Evolutionary conservation across 2,329 filamentous ascomycete species (phyloP), one percentile per base, ranked within the genome.

Genomic region (Phialocephala sp.): DNA sequence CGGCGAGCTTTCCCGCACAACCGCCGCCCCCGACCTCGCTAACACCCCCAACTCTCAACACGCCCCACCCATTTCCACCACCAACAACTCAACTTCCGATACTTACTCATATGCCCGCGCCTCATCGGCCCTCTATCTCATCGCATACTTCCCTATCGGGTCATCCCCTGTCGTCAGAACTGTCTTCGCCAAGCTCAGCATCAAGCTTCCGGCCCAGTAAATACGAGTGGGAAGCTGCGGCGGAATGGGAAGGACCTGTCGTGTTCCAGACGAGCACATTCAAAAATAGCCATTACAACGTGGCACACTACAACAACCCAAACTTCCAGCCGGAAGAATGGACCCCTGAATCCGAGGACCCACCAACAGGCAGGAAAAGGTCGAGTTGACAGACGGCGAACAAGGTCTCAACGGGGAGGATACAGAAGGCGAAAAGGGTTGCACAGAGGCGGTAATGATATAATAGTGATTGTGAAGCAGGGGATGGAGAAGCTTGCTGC

Each of bases 231-330:
- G 72, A 73, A 39, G 71, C 69, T 18, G 70, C 72, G 22, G 72
- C 71, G 20, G 74, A 74, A 67, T 72, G 72, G 69, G 72, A 74
- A 39, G 70, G 69, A 1, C 71, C 72, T 14, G 69, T 74, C 12
- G 68, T 69, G 45, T 75, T 76, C 27, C 72, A 76, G 61, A 89
- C 85, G 1, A 83, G 80, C 59, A 86, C 85, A 1, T 90, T 90
- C 72, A 88, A 87, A 72, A 89, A 90, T 69, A 88, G 84, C 60
- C 85, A 89, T 62, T 89, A 86, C 77, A 90, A 90, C 71, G 83
- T 83, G 56, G 87, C 88, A 0, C 88, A 91, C 73, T 90, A 87
- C 70, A 87, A 87, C 66, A 91, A 90, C 69, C 85, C 86, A 47
- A 82, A 86, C 68, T 87, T 87, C 68, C 84, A 86, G 66, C 84